Base-by-base conservation (phyloP, 345 rosid genomes). In the Geranium brycei region DNA sequence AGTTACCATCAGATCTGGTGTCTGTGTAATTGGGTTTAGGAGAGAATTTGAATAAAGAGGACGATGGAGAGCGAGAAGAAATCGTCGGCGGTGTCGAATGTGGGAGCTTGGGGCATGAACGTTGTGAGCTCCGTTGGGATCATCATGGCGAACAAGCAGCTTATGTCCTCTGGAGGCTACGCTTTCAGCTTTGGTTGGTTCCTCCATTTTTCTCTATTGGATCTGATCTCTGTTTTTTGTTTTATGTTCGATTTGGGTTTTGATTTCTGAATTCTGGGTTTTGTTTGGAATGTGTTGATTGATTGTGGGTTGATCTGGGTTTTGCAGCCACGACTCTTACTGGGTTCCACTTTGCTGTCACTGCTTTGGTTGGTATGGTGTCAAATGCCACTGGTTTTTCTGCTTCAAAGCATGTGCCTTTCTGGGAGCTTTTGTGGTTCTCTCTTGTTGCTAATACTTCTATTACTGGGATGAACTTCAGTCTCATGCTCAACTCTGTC, bases 391-490 rank as follows among this genome's bases (percentile, higher is more conserved):
- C 95, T 15, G 93, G 98, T 3, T 66, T 85, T n/a, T 87, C 96
- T 0, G 74, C 83, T 16, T 78, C 91, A 0, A 91, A 85, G 92
- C 77, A 81, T 40, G 81, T 91, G 51, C 98, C 98, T 28, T 55
- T 91, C 58, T 91, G 96, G 98, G 98, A 91, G 85, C 96, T 91
- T 69, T 79, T 91, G 11, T 91, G 98, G 98, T 91, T 91, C 80
- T 87, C 96, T 0, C 38, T 87, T 4, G 84, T 91, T 12, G 98
- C 98, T 61, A 91, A 91, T 56, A 76, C 68, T 66, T 91, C 98
- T 19, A 91, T 91, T 23, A 76, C 93, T 1, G 89, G 89, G 61
- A 91, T 91, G 98, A 91, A 89, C 77, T 72, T 91, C 38, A 91
- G 98, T 65, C 95, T 91, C 63, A 87, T 91, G 98, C 85, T 91